Conservation (phyloP, 305 asterid genomes). For the Coffea humblotiana region DNA sequence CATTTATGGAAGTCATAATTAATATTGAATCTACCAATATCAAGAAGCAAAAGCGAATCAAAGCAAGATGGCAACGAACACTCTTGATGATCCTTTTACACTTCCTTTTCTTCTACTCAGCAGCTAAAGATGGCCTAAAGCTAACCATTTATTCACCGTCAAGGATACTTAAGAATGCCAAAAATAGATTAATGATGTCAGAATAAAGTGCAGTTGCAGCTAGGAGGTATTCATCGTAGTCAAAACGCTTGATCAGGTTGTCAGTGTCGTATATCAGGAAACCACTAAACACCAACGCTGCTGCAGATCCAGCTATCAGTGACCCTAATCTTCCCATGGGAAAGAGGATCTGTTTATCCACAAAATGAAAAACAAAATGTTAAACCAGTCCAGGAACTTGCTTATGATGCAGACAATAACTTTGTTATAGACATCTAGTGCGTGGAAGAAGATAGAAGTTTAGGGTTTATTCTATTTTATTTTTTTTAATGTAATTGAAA, state of each 20-base stretch:
- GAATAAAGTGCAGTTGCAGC: slow-evolving; percentile 48
- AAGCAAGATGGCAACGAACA: neutral
- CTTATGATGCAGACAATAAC: too few species aligned
- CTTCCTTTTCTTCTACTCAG: neutral
- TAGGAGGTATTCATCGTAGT: slow-evolving; percentile 48
- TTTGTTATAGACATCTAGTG: too few species aligned
- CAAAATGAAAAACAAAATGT: neutral
- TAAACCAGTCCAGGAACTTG: neutral
- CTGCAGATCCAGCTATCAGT: slow-evolving; percentile 9
- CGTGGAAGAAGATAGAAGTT: too few species aligned
- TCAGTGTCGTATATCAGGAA: slow-evolving; percentile 59
- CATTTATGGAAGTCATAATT: too few species aligned
- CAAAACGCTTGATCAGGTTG: slow-evolving; percentile 49
- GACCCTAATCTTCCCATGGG: slow-evolving; percentile 6
- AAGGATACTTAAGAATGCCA: slow-evolving; percentile 21
- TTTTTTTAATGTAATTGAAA: too few species aligned
- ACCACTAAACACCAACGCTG: slow-evolving; percentile 40
- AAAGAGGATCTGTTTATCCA: slow-evolving; percentile 9
- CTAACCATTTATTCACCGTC: neutral
- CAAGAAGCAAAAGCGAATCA: neutral
- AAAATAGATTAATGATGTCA: slow-evolving; percentile 54
- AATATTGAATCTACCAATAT: neutral
- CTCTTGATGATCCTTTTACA: too few species aligned
- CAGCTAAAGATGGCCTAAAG: neutral
- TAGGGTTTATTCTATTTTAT: too few species aligned